Evolutionary conservation across 305 asterid genomes (phyloP), one percentile per base, ranked within the genome.

Genomic region (Rubia occidens): DNA sequence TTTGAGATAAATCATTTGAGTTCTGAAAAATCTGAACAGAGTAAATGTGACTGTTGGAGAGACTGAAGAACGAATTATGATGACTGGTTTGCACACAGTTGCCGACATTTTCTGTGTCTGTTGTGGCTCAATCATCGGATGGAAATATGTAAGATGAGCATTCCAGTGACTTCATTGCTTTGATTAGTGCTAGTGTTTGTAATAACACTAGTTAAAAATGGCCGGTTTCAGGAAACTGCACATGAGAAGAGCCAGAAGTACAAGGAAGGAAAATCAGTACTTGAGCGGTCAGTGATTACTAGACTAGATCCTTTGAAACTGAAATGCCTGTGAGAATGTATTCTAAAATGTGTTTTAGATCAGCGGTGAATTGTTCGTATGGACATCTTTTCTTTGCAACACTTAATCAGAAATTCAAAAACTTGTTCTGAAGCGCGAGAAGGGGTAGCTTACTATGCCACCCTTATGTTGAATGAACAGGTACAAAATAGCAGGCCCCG

Each of bases 241-340:
- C 84, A 82, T 49, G 93, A 85, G 60, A 82, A 86, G 87, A 60
- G 77, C 66, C 93, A 87, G 73, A 87, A 85, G 83, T 89, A 84
- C 91, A 89, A 88, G 84, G 96, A 87, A 80, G 95, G 96, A 45
- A 89, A 83, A 86, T 87, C 90, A n/a, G 93, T 89, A 56, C 96
- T 89, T 4, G 96, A 89, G 79, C 80, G 95, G 97, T 91, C 42
- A 72, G 88, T 77, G 61, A 68, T 24, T 75, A 62, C 67, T 51
- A 62, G 44, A 67, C 60, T 75, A 53, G 60, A n/a, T 29, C 17
- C 43, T 61, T 51, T 51, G 56, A 51, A 51, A 51, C 56, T 51
- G 56, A 51, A 51, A 51, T 51, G 56, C 20, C 21, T 17, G 15
- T 51, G 56, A 51, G 56, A 51, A 15, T 51, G 56, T 51, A 51